Base-by-base conservation (phyloP, 225 moss, liverwort and hornwort genomes). In the Asterella californica region DNA sequence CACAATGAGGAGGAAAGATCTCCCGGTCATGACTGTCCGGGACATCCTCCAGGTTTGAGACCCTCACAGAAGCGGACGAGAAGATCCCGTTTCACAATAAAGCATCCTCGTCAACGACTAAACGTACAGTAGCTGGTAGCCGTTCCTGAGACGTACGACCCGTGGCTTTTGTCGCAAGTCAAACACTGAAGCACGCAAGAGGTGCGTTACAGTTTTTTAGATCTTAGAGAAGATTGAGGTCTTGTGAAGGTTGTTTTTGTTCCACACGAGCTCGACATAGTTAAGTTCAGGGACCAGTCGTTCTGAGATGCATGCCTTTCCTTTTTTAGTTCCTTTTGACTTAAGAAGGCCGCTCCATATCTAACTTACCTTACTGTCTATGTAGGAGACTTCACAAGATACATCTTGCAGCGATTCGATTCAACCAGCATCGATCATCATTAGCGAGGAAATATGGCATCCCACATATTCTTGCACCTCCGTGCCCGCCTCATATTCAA, bases 101-200 rank as follows among this genome's bases (percentile, higher is more conserved):
- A n/a, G n/a, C 73, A 79, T 63, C 34, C 49, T 21, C n/a, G 45
- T 46, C 71, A 83, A 83, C 85, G 81, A 80, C 77, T 87, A 82
- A 57, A 64, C 63, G 85, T 70, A 75, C 79, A 80, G 6, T 82
- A 83, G 74, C 74, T 46, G 87, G 79, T 70, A 86, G 34, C 34
- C 30, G 32, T 15, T n/a, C 67, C 70, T 93, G 91, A 93, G 88
- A 91, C 82, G 91, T 86, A n/a, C 88, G 91, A 86, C 95, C 95
- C 29, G 81, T 84, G 78, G 86, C 95, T 10, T 95, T 93, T 78
- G 81, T 88, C 70, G 86, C 78, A 45, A 90, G 88, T 81, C 83
- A 83, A 61, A n/a, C n/a, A n/a, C n/a, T n/a, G 91, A 86, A 59
- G 87, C 90, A 5, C 87, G 87, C 37, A 84, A 82, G 79, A 88